Evolutionary conservation across 805 yeast species (phyloP).

Genomic region (Saccharomycopsis fibuligera): DNA sequence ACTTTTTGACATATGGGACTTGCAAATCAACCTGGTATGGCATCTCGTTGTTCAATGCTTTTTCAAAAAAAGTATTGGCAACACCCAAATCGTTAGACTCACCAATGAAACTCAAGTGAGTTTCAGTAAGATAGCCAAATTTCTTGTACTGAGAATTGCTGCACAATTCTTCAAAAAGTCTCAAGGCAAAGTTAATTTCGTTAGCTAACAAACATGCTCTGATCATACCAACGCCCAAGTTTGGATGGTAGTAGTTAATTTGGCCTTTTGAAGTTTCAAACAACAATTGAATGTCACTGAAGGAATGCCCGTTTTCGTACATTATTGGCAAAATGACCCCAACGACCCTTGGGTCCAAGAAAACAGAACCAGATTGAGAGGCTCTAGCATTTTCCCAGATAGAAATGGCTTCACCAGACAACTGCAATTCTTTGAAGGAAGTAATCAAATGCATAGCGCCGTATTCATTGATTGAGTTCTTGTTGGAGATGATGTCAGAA

Average conservation of each 20-base stretch:
- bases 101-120: slow-evolving; percentile 75
- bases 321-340: slow-evolving; percentile 65
- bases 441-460: slow-evolving; percentile 54
- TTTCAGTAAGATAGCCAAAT: slow-evolving; percentile 56
- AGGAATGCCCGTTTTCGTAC: slow-evolving; percentile 52
- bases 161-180: slow-evolving; percentile 54
- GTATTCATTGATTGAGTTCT: slow-evolving; percentile 40
- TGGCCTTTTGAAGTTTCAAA: slow-evolving; percentile 39
- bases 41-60: slow-evolving; percentile 61
- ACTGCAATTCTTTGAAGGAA: slow-evolving; percentile 52
- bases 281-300: slow-evolving; percentile 53
- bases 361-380: slow-evolving; percentile 35
- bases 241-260: slow-evolving; percentile 32
- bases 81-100: slow-evolving; percentile 65
- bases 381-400: slow-evolving; percentile 63
- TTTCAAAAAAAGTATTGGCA: slow-evolving; percentile 68
- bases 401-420: slow-evolving; percentile 56
- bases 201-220: slow-evolving; percentile 62
- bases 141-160: slow-evolving; percentile 39
- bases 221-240: slow-evolving; percentile 65
- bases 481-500: slow-evolving; percentile 40
- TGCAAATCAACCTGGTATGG: slow-evolving; percentile 69
- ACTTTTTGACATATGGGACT: slow-evolving; percentile 64
- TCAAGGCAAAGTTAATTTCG: slow-evolving; percentile 59
- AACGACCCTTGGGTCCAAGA: slow-evolving; percentile 58